Evolutionary conservation across 1,284 basidiomycete genomes (phyloP), one percentile per base, ranked within the genome.

Genomic region (Puccinia novopanici): DNA sequence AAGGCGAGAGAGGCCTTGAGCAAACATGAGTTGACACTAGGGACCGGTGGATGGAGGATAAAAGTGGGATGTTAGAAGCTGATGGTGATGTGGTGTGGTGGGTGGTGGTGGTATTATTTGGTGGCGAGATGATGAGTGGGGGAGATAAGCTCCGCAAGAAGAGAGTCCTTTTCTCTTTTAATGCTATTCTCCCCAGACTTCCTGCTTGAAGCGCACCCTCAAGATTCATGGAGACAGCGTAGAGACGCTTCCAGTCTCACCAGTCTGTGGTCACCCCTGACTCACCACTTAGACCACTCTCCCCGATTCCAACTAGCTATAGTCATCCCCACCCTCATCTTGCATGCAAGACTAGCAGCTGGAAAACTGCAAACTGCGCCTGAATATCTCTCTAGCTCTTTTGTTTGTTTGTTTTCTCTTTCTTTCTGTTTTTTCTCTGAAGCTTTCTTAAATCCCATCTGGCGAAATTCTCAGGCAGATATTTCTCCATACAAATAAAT

Each of bases 101-200:
- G 61, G 8, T 63, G 61, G 15, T 37, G n/a, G 3, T 67, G 2
- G 42, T 34, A 12, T 67, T 27, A 67, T 40, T 19, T 67, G 63
- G 10, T 22, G 63, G 42, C n/a, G 27, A 67, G 42, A 67, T 67
- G 22, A 42, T 67, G 22, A 37, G 63, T 48, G 45, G n/a, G n/a
- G n/a, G n/a, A n/a, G n/a, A n/a, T 42, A 67, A 67, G 63, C 63
- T 67, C 63, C 63, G 63, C n/a, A 67, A 67, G 63, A 67, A 37
- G 63, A 45, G 63, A 42, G 48, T 45, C 45, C n/a, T n/a, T n/a
- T n/a, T n/a, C n/a, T n/a, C n/a, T n/a, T n/a, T n/a, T n/a, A n/a
- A n/a, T n/a, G n/a, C n/a, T n/a, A n/a, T n/a, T 19, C 61, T 27
- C 30, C 61, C 19, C 61, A 19, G 27, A 63, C 8, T 61, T 61